Base-by-base conservation (phyloP, 805 yeast species). In the Ogataea sp. region DNA sequence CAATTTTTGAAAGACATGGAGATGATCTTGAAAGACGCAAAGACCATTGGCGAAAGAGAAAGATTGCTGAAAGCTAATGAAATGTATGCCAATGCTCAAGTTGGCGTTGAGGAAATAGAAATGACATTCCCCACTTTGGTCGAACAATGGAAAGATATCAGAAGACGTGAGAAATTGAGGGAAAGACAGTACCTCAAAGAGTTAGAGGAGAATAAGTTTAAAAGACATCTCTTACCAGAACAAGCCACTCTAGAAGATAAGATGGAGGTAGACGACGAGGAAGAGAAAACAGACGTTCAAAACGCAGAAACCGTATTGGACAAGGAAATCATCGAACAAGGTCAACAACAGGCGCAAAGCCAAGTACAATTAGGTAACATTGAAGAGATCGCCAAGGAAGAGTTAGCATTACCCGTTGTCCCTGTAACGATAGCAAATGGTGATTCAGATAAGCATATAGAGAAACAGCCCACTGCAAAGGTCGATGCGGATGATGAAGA, bases 21-120 rank as follows among this genome's bases (percentile, higher is more conserved):
- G 52, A 71, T 83, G 76, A 90, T 93, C 29, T 80, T 84, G 33
- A 70, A 70, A 26, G 99, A 93, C 63, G 73, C 95, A 0, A 68
- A 71, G 26, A 75, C 79, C 0, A 61, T 72, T 3, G 86, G 85
- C 0, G 97, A 90, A 48, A 71, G 97, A 33, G 98, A 93, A 42
- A 69, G 96, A 39, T 65, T 82, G 5, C 58, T 76, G 45, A 75
- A 74, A 53, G 96, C 97, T 0, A 83, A 90, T 40, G 98, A 93
- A 58, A 89, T 93, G 97, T 75, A 75, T 55, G 95, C 97, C 11
- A 89, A 93, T 62, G 95, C 96, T 0, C 96, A 88, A 58, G 95
- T 93, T 55, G 95, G 94, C 6, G 73, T 93, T 39, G 98, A 93
- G 50, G 99, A 93, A 46, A 78, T 89, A 48, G 77, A 81, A 37